Evolutionary conservation across 2,329 filamentous ascomycete genomes (phyloP).

Genomic region (Xylaria sp.): DNA sequence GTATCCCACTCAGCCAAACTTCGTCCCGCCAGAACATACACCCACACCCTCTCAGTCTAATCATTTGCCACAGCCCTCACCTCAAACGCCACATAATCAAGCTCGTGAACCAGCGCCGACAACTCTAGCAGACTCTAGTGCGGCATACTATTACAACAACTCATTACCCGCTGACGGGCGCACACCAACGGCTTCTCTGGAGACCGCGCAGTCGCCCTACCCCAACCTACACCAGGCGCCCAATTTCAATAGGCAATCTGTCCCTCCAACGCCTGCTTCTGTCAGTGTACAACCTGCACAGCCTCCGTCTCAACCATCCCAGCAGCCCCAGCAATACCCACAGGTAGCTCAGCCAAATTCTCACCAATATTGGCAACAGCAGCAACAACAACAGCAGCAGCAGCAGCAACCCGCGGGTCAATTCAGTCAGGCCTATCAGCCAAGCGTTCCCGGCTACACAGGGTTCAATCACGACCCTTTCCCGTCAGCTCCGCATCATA

Average conservation of each 20-base stretch:
- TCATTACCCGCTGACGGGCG: slow-evolving; percentile 45
- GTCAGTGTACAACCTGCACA: slow-evolving; percentile 34
- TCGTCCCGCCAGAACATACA: slow-evolving; percentile 42
- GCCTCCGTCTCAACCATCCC: slow-evolving; percentile 36
- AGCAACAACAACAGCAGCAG: slow-evolving; percentile 45
- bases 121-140: slow-evolving; percentile 56
- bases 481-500: slow-evolving; percentile 68
- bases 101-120: slow-evolving; percentile 41
- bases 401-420: slow-evolving; percentile 52
- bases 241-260: slow-evolving; percentile 52
- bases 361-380: slow-evolving; percentile 57
- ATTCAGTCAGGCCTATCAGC: slow-evolving; percentile 46
- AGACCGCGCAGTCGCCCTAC: slow-evolving; percentile 57
- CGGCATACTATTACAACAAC: slow-evolving; percentile 63
- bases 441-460: slow-evolving; percentile 46
- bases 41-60: slow-evolving; percentile 32
- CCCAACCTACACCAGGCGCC: slow-evolving; percentile 56
- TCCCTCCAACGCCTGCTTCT: slow-evolving; percentile 46
- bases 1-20: slow-evolving; percentile 45
- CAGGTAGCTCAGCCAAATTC: slow-evolving; percentile 44
- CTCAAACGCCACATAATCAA: slow-evolving; percentile 39
- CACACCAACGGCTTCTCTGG: slow-evolving; percentile 48
- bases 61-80: slow-evolving; percentile 40
- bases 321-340: slow-evolving; percentile 43
- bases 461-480: slow-evolving; percentile 67